Conservation (phyloP, 2,329 filamentous ascomycete species). For the Aureobasidium sp. region DNA sequence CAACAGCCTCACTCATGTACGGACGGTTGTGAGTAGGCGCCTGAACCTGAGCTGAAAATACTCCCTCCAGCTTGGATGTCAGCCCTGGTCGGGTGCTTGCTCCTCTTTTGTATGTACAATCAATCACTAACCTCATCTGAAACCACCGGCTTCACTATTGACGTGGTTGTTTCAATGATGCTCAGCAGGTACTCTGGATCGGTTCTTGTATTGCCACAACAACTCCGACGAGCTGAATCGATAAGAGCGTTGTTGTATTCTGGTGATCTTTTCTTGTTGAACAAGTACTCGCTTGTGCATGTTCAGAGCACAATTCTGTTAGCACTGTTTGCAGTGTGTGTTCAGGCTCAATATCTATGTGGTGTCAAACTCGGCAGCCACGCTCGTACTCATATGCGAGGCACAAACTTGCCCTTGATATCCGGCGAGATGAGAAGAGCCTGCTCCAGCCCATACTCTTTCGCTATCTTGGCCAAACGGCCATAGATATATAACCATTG, state of each 20-base stretch:
- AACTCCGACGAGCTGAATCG: not conserved
- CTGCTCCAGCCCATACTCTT: conserved; percentile 7
- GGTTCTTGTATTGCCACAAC: not conserved
- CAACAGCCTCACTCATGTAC: not conserved
- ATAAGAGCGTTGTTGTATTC: not conserved
- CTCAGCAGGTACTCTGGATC: not conserved
- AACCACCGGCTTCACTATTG: not conserved
- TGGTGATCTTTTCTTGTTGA: too few species aligned
- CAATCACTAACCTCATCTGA: too few species aligned
- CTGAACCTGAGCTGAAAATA: not conserved
- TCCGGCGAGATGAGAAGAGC: not conserved
- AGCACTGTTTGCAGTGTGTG: too few species aligned
- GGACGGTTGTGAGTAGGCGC: not conserved
- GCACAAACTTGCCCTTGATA: not conserved
- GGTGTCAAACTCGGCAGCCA: too few species aligned
- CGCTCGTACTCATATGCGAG: not conserved
- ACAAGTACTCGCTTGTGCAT: too few species aligned
- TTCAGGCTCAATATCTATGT: not conserved
- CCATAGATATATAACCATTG: conserved; percentile 9
- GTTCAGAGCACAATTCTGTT: too few species aligned
- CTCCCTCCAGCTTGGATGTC: not conserved
- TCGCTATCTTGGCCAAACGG: not conserved
- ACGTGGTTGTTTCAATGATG: not conserved
- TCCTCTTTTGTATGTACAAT: not conserved
- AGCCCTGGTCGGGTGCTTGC: not conserved